Evolutionary conservation across 495 filamentous ascomycete species (phyloP).

Genomic region (Chaetomidium leptoderma): DNA sequence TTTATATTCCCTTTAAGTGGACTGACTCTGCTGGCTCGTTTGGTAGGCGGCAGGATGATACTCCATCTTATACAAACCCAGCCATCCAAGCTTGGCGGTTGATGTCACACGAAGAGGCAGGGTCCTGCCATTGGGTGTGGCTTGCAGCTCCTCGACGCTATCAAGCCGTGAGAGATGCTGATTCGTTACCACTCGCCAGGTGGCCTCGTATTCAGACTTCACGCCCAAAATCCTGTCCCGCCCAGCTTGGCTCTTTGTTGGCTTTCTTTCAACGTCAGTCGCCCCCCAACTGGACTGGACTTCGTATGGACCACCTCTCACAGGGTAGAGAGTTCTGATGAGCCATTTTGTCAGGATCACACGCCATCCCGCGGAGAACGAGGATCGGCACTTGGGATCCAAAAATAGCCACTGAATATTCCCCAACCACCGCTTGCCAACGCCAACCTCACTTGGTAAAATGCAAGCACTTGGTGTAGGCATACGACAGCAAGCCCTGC

Average conservation of each 20-base stretch:
- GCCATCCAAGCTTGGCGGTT: background rate
- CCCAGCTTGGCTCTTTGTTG: background rate
- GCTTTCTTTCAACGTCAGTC: background rate
- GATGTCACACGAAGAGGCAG: background rate
- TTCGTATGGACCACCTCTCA: too few relatives aligned
- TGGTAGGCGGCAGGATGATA: background rate
- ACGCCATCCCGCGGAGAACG: too few relatives aligned
- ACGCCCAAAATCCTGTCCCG: background rate
- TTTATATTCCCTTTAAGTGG: background rate
- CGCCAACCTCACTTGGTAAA: conserved; percentile 31
- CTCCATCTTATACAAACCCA: background rate
- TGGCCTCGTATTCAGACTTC: background rate
- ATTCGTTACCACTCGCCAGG: background rate
- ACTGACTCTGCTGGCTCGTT: too few relatives aligned
- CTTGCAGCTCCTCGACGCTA: background rate
- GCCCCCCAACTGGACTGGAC: too few relatives aligned
- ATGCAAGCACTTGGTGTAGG: conserved; percentile 52
- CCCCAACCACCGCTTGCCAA: background rate
- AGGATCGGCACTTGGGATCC: too few relatives aligned
- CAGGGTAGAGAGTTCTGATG: too few relatives aligned
- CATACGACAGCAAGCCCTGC: conserved; percentile 56
- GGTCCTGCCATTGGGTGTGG: background rate
- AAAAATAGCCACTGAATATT: too few relatives aligned
- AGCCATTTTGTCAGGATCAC: too few relatives aligned
- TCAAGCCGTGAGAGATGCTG: background rate